phyloP scores from a whole-genome alignment of 306 rosid genomes.

The Corylus avellana region DNA sequence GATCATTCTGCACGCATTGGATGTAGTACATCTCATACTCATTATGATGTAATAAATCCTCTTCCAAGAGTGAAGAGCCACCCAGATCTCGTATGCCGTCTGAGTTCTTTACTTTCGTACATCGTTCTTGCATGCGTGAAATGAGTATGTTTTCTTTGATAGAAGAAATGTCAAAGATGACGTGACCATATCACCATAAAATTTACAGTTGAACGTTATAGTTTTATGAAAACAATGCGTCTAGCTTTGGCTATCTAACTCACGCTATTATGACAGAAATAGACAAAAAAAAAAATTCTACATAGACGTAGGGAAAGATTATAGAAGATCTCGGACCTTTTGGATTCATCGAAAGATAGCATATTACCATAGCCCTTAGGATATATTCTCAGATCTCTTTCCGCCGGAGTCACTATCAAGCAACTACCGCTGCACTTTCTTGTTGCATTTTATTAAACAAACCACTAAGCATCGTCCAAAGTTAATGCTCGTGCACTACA shows the following conservation, averaged over 20 bases:
- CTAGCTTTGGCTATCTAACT: background rate
- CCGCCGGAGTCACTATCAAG: background rate
- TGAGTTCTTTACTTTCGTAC: background rate
- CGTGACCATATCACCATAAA: background rate
- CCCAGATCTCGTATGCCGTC: background rate
- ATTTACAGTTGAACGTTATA: background rate
- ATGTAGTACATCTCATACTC: background rate
- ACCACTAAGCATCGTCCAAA: background rate
- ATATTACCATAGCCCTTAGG: background rate
- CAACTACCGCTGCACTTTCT: background rate
- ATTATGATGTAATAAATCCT: background rate
- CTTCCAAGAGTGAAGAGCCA: background rate
- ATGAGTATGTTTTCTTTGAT: no score
- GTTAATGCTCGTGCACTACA: constrained; percentile 18
- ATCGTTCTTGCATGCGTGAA: background rate
- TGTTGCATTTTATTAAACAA: background rate
- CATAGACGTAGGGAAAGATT: background rate
- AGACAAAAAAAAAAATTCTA: background rate
- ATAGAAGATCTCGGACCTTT: background rate
- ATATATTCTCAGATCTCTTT: background rate
- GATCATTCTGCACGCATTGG: background rate
- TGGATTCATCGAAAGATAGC: background rate
- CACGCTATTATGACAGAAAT: background rate
- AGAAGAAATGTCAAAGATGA: background rate
- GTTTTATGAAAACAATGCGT: background rate